Evolutionary conservation across 345 rosid species (phyloP).

Genomic region (Salix exigua): DNA sequence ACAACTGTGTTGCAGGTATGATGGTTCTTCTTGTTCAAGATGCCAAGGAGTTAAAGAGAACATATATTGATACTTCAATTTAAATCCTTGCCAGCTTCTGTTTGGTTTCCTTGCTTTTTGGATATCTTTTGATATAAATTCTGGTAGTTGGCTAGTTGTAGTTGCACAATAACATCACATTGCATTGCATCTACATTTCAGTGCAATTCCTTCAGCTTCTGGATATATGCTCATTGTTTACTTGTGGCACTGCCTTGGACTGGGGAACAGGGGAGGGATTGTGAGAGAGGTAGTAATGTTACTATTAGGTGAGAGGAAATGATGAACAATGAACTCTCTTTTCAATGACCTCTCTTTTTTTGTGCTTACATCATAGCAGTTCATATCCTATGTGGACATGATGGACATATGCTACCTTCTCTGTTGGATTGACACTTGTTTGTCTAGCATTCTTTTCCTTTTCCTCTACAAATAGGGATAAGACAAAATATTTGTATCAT

Average conservation of each 20-base stretch:
- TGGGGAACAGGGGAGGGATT: background rate
- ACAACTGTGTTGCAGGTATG: constrained; percentile 55
- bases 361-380: background rate
- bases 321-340: background rate
- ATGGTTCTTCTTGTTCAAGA: constrained; percentile 7
- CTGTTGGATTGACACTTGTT: background rate
- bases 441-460: background rate
- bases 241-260: background rate
- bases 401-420: background rate
- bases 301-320: background rate
- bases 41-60: background rate
- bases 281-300: background rate
- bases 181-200: background rate
- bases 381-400: background rate
- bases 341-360: background rate
- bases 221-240: background rate
- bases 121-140: background rate
- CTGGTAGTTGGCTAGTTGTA: background rate
- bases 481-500: background rate
- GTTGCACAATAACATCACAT: background rate
- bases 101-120: background rate
- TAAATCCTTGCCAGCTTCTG: background rate
- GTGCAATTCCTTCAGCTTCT: background rate
- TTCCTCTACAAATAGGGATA: background rate
- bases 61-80: background rate